A percentile compares a stretch with the other conserved stretches of the same genome.
Evolutionary conservation across 345 rosid species (phyloP).

Genomic region (Draba incana): DNA sequence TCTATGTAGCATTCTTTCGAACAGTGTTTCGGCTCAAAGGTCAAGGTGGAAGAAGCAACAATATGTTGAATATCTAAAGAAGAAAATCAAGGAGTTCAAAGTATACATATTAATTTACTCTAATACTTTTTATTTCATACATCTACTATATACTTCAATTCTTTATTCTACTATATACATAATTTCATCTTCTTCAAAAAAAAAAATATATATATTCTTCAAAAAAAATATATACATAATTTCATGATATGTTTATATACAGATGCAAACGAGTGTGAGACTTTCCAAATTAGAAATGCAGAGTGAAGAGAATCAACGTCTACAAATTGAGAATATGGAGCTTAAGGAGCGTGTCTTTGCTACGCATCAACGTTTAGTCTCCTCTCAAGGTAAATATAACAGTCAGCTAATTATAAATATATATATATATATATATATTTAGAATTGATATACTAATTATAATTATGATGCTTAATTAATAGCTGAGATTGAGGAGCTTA

Average conservation of each 20-base stretch:
- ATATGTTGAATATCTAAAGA: conserved; percentile 20
- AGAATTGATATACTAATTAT: not conserved
- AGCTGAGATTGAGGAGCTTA: not conserved
- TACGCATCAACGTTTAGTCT: not conserved
- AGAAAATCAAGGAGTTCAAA: conserved; percentile 16
- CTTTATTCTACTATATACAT: not conserved
- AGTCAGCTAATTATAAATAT: too few species aligned
- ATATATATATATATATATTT: not conserved
- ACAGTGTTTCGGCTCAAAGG: conserved; percentile 36
- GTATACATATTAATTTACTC: not conserved
- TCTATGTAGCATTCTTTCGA: conserved; percentile 19
- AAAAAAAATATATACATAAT: not conserved
- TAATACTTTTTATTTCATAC: not conserved
- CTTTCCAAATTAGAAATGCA: conserved; percentile 30
- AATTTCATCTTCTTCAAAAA: too few species aligned
- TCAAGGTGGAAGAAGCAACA: conserved; percentile 33
- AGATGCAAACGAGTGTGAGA: conserved; percentile 26
- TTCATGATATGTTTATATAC: not conserved
- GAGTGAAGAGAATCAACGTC: not conserved
- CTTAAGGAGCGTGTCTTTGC: not conserved
- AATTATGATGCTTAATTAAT: not conserved
- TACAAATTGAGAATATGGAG: conserved; percentile 1
- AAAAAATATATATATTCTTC: too few species aligned
- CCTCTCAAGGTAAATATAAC: not conserved
- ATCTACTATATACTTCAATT: not conserved